A percentile compares a stretch with the other conserved stretches of the same genome.
Evolutionary conservation across 805 yeast species (phyloP).

Genomic region (Kuraishia capsulata): DNA sequence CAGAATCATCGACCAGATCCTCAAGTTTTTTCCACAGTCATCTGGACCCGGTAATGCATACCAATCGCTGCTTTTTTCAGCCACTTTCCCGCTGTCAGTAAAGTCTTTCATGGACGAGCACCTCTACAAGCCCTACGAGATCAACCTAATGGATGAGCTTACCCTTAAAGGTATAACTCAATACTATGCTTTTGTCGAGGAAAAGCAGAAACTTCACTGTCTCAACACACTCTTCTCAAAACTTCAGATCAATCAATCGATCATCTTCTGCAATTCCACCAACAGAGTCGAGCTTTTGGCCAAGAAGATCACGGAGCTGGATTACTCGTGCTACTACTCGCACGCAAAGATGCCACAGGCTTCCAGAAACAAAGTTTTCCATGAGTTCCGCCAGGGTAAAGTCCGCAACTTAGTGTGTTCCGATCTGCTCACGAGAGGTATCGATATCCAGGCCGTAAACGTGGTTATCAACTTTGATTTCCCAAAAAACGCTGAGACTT

Average conservation of each 20-base stretch:
- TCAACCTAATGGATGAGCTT: slow-evolving; percentile 95
- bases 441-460: slow-evolving; percentile 97
- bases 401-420: slow-evolving; percentile 97
- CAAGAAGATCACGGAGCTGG: slow-evolving; percentile 91
- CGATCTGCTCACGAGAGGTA: slow-evolving; percentile 94
- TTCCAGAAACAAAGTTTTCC: slow-evolving; percentile 96
- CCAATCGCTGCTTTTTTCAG: slow-evolving; percentile 85
- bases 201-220: slow-evolving; percentile 91
- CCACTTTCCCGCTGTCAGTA: slow-evolving; percentile 93
- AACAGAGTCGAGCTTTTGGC: slow-evolving; percentile 93
- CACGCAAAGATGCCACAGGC: slow-evolving; percentile 98
- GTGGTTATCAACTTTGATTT: slow-evolving; percentile 97
- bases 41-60: slow-evolving; percentile 32
- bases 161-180: slow-evolving; percentile 95
- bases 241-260: slow-evolving; percentile 91
- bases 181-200: slow-evolving; percentile 97
- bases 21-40: slow-evolving; percentile 64
- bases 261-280: slow-evolving; percentile 95
- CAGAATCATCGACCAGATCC: slow-evolving; percentile 76
- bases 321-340: slow-evolving; percentile 92
- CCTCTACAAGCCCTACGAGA: slow-evolving; percentile 86
- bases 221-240: slow-evolving; percentile 90
- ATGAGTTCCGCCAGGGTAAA: slow-evolving; percentile 96
- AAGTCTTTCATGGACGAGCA: slow-evolving; percentile 89
- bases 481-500: slow-evolving; percentile 97